Base-by-base conservation (phyloP, 176 grass and related monocot genomes). In the Oryza nivara region DNA sequence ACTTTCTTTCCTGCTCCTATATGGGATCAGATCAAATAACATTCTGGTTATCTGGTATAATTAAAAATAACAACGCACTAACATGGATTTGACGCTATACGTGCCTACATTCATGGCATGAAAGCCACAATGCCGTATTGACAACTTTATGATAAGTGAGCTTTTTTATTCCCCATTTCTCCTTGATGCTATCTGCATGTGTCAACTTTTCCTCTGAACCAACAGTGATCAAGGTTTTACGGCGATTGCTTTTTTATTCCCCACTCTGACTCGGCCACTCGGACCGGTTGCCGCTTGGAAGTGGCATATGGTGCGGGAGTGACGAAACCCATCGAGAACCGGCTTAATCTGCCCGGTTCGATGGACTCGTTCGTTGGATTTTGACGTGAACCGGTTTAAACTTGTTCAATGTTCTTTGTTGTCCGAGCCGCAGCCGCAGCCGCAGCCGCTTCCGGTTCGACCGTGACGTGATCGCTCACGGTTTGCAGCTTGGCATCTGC, bases 381-480 rank as follows among this genome's bases (percentile, higher is more conserved):
- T 56, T 61, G 45, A 9, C 47, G 67, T 56, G 9, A 25, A n/a
- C 34, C 48, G 16, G 15, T 35, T 67, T 46, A 93, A 70, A 74
- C 82, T 25, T 81, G 82, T 60, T 81, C 74, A 28, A 79, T 19
- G 54, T 25, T 34, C 48, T 91, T 88, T 60, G 34, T 47, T 36
- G 10, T 67, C 43, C 76, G 19, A 65, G n/a, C 17, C n/a, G 3
- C 78, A 56, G 9, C 36, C n/a, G 3, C 78, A 56, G 9, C 36
- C 13, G 65, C 14, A 65, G n/a, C 17, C n/a, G 3, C 78, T 66
- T 13, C 36, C 13, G 65, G 20, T 70, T 78, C 67, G 49, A 82
- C 66, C 45, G 45, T 16, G 13, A 35, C 75, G 20, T 25, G 36
- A 9, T n/a, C 56, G 9, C 35, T 80, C 63, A 40, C 52, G 67